These are phyloP conservation scores for Sphagnurus paluster DNA, from an alignment of 1,284 basidiomycete genomes.

Conservation along the genomic window DNA sequence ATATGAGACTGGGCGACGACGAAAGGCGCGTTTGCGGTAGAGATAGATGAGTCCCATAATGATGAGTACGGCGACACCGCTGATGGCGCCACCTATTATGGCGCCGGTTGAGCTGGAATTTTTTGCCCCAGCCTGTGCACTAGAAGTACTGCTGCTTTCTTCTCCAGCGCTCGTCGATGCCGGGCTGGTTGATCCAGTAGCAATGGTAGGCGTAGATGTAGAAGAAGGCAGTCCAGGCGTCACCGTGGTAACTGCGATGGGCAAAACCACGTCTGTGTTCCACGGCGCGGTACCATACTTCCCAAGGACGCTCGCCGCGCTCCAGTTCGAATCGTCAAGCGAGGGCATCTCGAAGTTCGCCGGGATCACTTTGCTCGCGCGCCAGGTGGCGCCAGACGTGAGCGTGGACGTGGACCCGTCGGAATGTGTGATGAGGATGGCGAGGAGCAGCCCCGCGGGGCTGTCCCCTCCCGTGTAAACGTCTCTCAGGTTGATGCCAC, in stretches of 20 bases:
- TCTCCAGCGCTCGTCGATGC: too few relatives aligned
- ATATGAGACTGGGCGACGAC: too few relatives aligned
- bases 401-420: slow-evolving; percentile 17
- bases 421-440: slow-evolving; percentile 21
- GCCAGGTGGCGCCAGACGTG: slow-evolving; percentile 22
- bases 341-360: slow-evolving; percentile 17
- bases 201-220: background rate
- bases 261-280: background rate
- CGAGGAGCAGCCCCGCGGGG: slow-evolving; percentile 23
- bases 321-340: slow-evolving; percentile 17
- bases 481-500: slow-evolving; percentile 2
- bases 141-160: too few relatives aligned
- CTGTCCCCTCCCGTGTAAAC: slow-evolving; percentile 14
- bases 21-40: too few relatives aligned
- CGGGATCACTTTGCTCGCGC: slow-evolving; percentile 13
- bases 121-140: too few relatives aligned
- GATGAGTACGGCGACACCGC: too few relatives aligned
- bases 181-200: too few relatives aligned
- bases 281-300: slow-evolving; percentile 4
- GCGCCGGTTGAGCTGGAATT: too few relatives aligned
- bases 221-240: background rate
- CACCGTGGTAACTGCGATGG: background rate
- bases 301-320: background rate
- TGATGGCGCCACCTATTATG: too few relatives aligned
- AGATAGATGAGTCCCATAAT: too few relatives aligned